phyloP scores from a whole-genome alignment of 495 filamentous ascomycete genomes.

The Pseudevernia furfuracea region DNA sequence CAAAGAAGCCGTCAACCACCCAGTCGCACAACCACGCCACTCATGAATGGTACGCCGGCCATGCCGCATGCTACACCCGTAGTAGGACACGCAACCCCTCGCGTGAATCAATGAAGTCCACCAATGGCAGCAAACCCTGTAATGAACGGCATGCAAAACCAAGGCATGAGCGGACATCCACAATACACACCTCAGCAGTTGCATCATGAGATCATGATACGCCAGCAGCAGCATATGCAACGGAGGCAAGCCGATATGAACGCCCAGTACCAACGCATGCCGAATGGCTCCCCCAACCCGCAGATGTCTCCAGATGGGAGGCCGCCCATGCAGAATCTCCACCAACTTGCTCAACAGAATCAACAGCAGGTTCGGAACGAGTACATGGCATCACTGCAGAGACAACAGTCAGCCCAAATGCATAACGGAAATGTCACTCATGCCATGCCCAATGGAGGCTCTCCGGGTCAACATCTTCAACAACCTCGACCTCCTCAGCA shows the following conservation, averaged over 20 bases:
- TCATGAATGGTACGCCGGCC: constrained; percentile 74
- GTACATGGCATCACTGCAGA: constrained; percentile 5
- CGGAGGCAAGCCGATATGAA: constrained; percentile 35
- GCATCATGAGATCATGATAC: constrained; percentile 30
- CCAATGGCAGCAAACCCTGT: constrained; percentile 53
- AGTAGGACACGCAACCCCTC: constrained; percentile 60
- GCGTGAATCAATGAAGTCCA: constrained; percentile 66
- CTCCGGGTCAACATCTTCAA: constrained; percentile 8
- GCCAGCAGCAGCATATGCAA: constrained; percentile 24
- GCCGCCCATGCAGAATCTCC: constrained; percentile 9
- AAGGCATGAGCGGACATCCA: constrained; percentile 32
- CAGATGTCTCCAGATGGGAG: constrained; percentile 19
- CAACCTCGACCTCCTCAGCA: constrained; percentile 2
- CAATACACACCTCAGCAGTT: constrained; percentile 36
- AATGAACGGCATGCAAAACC: constrained; percentile 44
- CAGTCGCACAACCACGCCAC: constrained; percentile 68
- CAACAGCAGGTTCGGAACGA: constrained; percentile 12
- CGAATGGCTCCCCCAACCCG: constrained; percentile 14
- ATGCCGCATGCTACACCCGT: constrained; percentile 65
- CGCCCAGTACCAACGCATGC: constrained; percentile 25
- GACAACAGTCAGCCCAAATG: constrained; percentile 25
- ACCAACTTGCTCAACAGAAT: constrained; percentile 17
- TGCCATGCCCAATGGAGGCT: constrained; percentile 16
- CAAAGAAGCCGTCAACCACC: constrained; percentile 72
- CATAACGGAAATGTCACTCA: neutral